Evolutionary conservation across 2,329 filamentous ascomycete genomes (phyloP), one percentile per base, ranked within the genome.

Genomic region (Myriosclerotinia curreyana): DNA sequence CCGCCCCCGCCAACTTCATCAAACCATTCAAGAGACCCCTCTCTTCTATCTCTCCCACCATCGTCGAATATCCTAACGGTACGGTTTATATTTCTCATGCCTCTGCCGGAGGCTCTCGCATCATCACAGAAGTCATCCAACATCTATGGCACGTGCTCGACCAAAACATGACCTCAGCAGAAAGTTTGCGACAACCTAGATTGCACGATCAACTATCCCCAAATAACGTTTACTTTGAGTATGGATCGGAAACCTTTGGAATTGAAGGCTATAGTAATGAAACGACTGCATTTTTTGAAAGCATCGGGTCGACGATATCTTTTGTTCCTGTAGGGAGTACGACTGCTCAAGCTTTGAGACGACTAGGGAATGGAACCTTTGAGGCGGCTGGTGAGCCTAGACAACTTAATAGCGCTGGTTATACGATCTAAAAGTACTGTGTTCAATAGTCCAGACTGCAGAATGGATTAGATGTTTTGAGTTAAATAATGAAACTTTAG

Each of bases 311-410:
- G 68, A 88, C 86, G 71, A 80, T 89, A 3, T 83, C 82, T 0
- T 88, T 82, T 79, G 76, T 86, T 17, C 80, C 79, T 0, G 79
- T 79, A 0, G 85, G 82, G 0, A 73, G 77, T 67, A 87, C 83
- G 66, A 79, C 81, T 5, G 85, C 83, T 4, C 86, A 96, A 76
- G 87, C 83, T 0, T 75, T 97, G 64, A 80, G 83, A 42, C 75
- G 83, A 55, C 70, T 86, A 59, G 71, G 70, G 0, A 87, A 87
- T 64, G 90, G 70, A 0, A 83, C 81, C 0, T 96, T 95, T 74
- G 89, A 94, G 77, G 90, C 90, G 3, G 90, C 85, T 1, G 84
- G 86, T 1, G 92, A 96, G 75, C 89, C 88, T 31, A 83, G 91
- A 67, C 90, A 93, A 80, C 74, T 77, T 70, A 86, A 89, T 71